Evolutionary conservation across 192 early-diverging fungal genomes (phyloP).

Genomic region (Linnemannia exigua): DNA sequence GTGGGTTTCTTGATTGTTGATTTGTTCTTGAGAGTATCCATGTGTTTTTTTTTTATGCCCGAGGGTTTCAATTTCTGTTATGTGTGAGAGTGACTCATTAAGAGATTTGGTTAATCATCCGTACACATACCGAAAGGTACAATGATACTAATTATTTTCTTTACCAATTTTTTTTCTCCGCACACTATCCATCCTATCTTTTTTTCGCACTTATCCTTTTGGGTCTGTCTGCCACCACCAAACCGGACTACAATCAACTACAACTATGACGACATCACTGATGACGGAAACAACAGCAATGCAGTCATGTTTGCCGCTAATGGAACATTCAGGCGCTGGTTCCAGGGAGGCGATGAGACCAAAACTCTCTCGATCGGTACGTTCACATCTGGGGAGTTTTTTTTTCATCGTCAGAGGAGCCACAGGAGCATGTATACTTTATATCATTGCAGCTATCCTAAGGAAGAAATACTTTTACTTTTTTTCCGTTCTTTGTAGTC

Average conservation of each 20-base stretch:
- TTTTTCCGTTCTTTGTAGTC: too few relatives aligned
- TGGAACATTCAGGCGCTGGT: constrained; percentile 68
- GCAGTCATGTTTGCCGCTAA: constrained; percentile 79
- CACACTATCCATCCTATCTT: background rate
- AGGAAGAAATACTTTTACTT: too few relatives aligned
- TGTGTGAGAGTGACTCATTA: constrained; percentile 31
- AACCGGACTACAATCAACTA: background rate
- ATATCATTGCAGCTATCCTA: too few relatives aligned
- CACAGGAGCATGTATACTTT: too few relatives aligned
- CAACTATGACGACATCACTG: background rate
- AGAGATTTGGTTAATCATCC: background rate
- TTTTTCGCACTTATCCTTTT: too few relatives aligned
- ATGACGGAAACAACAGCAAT: constrained; percentile 63
- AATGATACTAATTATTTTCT: background rate
- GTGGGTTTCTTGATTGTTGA: background rate
- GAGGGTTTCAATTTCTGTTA: background rate
- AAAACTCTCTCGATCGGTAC: constrained; percentile 65
- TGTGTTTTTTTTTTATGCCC: background rate
- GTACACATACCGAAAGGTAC: background rate
- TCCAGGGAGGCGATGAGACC: constrained; percentile 62
- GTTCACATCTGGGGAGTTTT: too few relatives aligned
- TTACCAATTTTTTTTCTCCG: constrained; percentile 1
- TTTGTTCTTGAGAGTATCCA: background rate
- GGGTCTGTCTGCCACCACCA: background rate
- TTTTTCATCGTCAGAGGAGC: background rate